Evolutionary conservation across 768 basidiomycete species (phyloP).

Genomic region (Lentinus brumalis): DNA sequence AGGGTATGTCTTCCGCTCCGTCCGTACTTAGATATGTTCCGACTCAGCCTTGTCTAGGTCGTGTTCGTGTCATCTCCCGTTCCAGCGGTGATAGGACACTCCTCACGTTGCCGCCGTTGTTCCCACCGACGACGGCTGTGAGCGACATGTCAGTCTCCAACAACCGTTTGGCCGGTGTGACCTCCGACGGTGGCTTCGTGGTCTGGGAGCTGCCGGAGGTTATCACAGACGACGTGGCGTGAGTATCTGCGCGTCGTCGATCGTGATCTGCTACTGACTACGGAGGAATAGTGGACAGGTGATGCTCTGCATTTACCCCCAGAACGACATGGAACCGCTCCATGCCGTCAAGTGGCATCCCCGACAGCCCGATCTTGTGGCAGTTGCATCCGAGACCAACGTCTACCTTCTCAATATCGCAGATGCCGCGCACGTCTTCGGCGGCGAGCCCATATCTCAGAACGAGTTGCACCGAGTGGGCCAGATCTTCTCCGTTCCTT

Average conservation of each 20-base stretch:
- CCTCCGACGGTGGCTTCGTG: slow-evolving; percentile 86
- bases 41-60: slow-evolving; percentile 44
- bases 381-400: slow-evolving; percentile 78
- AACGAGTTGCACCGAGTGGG: slow-evolving; percentile 69
- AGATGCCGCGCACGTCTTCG: slow-evolving; percentile 58
- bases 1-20: slow-evolving; percentile 45
- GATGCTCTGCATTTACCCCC: slow-evolving; percentile 69
- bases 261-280: neutral
- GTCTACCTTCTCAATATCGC: slow-evolving; percentile 77
- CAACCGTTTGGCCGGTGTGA: slow-evolving; percentile 82
- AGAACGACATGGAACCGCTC: slow-evolving; percentile 58
- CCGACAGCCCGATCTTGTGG: slow-evolving; percentile 75
- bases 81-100: slow-evolving; percentile 87
- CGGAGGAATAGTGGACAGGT: slow-evolving; percentile 54
- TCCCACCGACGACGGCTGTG: slow-evolving; percentile 63
- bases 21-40: neutral
- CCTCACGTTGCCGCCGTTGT: slow-evolving; percentile 68
- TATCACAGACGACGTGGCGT: slow-evolving; percentile 88
- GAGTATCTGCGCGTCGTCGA: slow-evolving; percentile 34
- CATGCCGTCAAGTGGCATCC: slow-evolving; percentile 91
- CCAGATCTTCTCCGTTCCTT: slow-evolving; percentile 66
- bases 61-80: slow-evolving; percentile 85
- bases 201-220: slow-evolving; percentile 85
- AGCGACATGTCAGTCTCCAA: slow-evolving; percentile 86
- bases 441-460: slow-evolving; percentile 68